These are phyloP conservation scores for Spongospora subterranea DNA, from an alignment of 208 protist genomes.

Conservation along the genomic window DNA sequence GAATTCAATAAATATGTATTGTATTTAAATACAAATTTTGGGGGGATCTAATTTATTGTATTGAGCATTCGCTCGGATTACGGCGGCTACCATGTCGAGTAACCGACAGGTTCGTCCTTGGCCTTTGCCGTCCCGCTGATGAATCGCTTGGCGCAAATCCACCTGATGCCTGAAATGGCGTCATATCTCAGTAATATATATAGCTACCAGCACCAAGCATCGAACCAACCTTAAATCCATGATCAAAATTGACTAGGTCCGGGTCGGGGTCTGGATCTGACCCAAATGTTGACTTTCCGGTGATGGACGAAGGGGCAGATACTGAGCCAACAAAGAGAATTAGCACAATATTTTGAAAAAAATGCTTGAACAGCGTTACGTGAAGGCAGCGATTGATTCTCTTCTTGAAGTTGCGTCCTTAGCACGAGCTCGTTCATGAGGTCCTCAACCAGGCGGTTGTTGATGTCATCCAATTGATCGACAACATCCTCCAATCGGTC, in stretches of 20 bases:
- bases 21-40: background rate
- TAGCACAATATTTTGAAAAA: background rate
- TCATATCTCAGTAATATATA: background rate
- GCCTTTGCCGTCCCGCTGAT: background rate
- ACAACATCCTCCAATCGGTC: conserved; percentile 41
- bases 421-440: conserved; percentile 54
- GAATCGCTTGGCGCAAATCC: background rate
- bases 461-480: conserved; percentile 53
- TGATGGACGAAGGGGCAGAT: background rate
- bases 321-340: background rate
- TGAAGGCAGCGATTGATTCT: background rate
- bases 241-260: background rate
- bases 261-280: background rate
- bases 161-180: background rate
- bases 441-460: conserved; percentile 53
- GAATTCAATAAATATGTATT: too few relatives aligned
- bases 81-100: background rate
- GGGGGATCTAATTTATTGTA: background rate
- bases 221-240: background rate
- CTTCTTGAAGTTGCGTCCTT: conserved; percentile 15
- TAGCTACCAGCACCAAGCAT: background rate
- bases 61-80: background rate
- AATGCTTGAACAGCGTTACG: background rate
- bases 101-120: too few relatives aligned
- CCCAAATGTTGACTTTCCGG: background rate